Conservation (phyloP, 2,329 filamentous ascomycete genomes). For the Aspergillus glaucus region DNA sequence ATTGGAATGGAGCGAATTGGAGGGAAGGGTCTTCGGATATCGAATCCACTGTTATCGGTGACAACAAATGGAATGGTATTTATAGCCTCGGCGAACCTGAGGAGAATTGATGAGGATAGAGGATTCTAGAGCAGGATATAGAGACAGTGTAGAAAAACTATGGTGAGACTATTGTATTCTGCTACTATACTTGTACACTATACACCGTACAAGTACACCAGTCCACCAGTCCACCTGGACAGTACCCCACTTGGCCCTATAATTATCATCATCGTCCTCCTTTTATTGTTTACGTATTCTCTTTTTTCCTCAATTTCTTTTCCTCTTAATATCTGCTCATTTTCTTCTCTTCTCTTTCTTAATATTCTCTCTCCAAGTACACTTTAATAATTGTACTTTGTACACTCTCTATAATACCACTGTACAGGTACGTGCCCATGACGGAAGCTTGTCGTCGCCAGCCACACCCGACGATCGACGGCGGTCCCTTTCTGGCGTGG, state of each 20-base stretch:
- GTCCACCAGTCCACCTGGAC: too few species aligned
- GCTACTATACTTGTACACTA: too few species aligned
- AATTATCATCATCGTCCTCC: slow-evolving; percentile 6
- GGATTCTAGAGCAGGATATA: too few species aligned
- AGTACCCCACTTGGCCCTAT: slow-evolving; percentile 1
- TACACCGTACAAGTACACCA: too few species aligned
- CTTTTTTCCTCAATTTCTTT: slow-evolving; percentile 10
- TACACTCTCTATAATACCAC: not conserved
- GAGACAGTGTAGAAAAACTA: too few species aligned
- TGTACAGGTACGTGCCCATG: slow-evolving; percentile 12
- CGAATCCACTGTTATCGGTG: too few species aligned
- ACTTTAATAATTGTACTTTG: not conserved
- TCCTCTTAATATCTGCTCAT: not conserved
- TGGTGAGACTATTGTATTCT: too few species aligned
- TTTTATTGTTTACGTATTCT: not conserved
- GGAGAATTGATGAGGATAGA: too few species aligned
- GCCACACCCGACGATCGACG: slow-evolving; percentile 20
- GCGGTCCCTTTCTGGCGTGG: slow-evolving; percentile 14
- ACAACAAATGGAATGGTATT: too few species aligned
- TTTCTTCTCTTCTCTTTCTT: not conserved
- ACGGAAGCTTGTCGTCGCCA: slow-evolving; percentile 25
- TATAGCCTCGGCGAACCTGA: too few species aligned
- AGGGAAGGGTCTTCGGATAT: too few species aligned
- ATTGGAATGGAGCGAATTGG: too few species aligned
- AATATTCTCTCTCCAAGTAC: not conserved